These are phyloP conservation scores for Leishmania guyanensis DNA, from an alignment of 208 protist species.

Conservation along the genomic window DNA sequence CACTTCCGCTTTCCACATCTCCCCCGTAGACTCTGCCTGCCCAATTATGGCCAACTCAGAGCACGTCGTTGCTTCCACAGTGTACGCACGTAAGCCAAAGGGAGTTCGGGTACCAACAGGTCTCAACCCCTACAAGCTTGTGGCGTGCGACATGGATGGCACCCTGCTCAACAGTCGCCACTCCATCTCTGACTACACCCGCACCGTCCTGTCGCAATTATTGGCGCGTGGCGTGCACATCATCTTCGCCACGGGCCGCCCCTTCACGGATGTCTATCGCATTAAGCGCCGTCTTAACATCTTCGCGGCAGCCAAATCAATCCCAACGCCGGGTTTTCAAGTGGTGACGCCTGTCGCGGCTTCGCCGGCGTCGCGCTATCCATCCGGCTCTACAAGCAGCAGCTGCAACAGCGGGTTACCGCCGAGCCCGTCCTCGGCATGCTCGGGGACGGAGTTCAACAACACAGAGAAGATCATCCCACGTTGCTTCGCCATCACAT, in stretches of 20 bases:
- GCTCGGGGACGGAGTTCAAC: background rate
- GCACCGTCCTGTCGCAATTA: conserved; percentile 50
- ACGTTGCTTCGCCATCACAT: conserved; percentile 68
- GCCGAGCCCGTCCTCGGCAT: background rate
- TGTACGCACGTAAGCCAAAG: conserved; percentile 20
- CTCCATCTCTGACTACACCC: conserved; percentile 47
- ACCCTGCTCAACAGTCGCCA: conserved; percentile 58
- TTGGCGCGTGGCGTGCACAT: conserved; percentile 69
- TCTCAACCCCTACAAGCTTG: conserved; percentile 41
- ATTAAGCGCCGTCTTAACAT: conserved; percentile 65
- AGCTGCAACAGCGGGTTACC: background rate
- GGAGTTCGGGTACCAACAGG: conserved; percentile 20
- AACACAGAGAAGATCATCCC: conserved; percentile 35
- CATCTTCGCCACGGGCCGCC: conserved; percentile 78
- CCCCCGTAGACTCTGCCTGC: background rate
- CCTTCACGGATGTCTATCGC: conserved; percentile 60
- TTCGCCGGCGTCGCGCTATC: background rate
- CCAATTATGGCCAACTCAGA: background rate
- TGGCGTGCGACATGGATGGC: conserved; percentile 74
- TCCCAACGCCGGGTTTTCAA: conserved; percentile 49
- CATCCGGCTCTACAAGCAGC: conserved; percentile 9
- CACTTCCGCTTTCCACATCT: background rate
- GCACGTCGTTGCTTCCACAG: background rate
- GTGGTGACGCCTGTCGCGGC: conserved; percentile 35
- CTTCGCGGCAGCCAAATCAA: conserved; percentile 39